A percentile compares a stretch with the other conserved stretches of the same genome.
Evolutionary conservation across 2,329 filamentous ascomycete species (phyloP).

Genomic region (Pestalotiopsis sp.): DNA sequence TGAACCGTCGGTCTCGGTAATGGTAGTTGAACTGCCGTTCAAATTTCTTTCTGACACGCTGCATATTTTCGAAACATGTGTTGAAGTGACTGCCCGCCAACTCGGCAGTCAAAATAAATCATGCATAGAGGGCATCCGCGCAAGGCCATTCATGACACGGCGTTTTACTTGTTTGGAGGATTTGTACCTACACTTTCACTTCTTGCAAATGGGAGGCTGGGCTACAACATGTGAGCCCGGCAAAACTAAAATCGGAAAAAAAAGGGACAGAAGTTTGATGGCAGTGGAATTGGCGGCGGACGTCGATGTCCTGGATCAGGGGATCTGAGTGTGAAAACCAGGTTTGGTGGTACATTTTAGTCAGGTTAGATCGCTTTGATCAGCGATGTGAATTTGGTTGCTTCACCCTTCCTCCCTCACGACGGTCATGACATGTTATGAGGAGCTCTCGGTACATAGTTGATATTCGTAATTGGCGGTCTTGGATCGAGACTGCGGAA

Average conservation of each 20-base stretch:
- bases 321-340: background rate
- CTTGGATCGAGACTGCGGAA: background rate
- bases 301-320: background rate
- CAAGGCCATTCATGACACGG: background rate
- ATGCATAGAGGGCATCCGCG: background rate
- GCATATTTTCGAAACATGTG: background rate
- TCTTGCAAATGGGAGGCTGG: background rate
- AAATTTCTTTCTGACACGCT: background rate
- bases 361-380: background rate
- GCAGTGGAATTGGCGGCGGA: background rate
- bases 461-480: background rate
- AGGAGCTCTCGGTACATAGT: background rate
- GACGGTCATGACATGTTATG: constrained; percentile 1
- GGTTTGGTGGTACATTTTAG: background rate
- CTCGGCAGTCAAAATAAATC: background rate
- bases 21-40: background rate
- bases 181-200: background rate
- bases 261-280: background rate
- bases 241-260: background rate
- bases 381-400: constrained; percentile 1
- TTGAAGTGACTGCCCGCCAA: background rate
- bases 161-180: background rate
- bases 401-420: constrained; percentile 1
- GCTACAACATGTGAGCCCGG: background rate
- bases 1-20: constrained; percentile 4